Evolutionary conservation across 176 grass and related monocot species (phyloP), one percentile per base, ranked within the genome.

Genomic region (Triticum dicoccoides): DNA sequence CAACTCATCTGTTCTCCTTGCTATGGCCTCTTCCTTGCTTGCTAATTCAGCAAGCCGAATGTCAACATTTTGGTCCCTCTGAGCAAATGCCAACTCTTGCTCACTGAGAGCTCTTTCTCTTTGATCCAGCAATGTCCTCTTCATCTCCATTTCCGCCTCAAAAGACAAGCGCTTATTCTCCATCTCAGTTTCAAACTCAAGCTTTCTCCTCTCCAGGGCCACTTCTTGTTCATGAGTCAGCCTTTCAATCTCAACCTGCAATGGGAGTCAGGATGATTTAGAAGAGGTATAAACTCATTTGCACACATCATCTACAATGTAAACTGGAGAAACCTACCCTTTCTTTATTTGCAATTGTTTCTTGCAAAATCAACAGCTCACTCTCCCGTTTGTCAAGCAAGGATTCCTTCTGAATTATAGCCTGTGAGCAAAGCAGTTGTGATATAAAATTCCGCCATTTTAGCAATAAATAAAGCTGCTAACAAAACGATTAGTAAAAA

Each of bases 311-410:
- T 75, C 61, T 51, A 59, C 63, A 68, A 20, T 56, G 29, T 54
- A 69, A 62, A 38, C 42, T 64, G 24, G 67, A 90, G 61, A 78
- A 65, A 11, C 70, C 44, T 88, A 96, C 92, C 74, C 87, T 87
- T 90, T 94, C 92, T 85, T 96, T 94, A 80, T 91, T 90, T 62
- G 84, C 87, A 76, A 96, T 93, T 3, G 85, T 94, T 80, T 96
- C 92, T 89, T 93, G 94, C 52, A 99, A 91, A 87, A 96, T 80
- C 59, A 96, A 88, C 35, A 99, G 61, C 59, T 96, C 94, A 41
- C 85, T 72, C 80, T 99, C 97, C 63, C 78, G 89, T 82, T 88
- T 99, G 45, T 96, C 92, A 82, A 99, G 90, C 70, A 88, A 11
- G 2, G 92, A 70, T 89, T 99, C 94, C 72, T 86, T 91, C 87